Conservation (phyloP, 2,329 filamentous ascomycete genomes). For the Trichoderma semiorbis region DNA sequence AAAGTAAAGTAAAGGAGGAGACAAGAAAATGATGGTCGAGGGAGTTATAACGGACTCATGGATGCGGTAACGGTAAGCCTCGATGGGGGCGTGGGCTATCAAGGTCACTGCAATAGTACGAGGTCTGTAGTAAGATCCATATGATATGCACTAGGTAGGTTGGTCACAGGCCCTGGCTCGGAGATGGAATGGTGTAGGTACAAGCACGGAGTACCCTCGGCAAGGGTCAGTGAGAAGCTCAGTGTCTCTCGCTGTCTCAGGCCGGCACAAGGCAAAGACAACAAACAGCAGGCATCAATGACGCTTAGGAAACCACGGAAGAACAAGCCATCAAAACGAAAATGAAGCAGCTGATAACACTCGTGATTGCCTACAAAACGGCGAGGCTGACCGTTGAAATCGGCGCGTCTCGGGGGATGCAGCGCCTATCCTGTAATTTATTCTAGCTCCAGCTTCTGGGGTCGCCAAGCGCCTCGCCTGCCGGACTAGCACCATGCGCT, state of each 20-base stretch:
- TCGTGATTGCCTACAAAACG: too few species aligned
- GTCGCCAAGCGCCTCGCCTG: not conserved
- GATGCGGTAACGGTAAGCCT: constrained; percentile 10
- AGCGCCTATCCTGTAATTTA: not conserved
- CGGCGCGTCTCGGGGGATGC: not conserved
- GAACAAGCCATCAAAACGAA: not conserved
- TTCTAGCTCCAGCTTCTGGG: not conserved
- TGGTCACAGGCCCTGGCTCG: not conserved
- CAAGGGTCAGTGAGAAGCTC: not conserved
- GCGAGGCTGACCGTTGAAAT: not conserved
- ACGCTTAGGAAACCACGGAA: not conserved
- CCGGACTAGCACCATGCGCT: not conserved
- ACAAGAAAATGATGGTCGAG: not conserved
- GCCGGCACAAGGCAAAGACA: not conserved
- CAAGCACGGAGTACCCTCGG: not conserved
- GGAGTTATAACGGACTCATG: not conserved
- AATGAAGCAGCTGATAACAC: not conserved
- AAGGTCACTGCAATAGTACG: not conserved
- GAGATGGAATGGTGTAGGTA: not conserved
- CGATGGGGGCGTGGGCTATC: constrained; percentile 7
- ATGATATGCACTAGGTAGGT: not conserved
- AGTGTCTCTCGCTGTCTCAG: not conserved
- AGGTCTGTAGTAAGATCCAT: not conserved
- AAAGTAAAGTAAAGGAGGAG: not conserved
- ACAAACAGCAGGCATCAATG: not conserved